Evolutionary conservation across 2,329 filamentous ascomycete species (phyloP), one percentile per base, ranked within the genome.

Genomic region (Chaetomiaceae sp.): DNA sequence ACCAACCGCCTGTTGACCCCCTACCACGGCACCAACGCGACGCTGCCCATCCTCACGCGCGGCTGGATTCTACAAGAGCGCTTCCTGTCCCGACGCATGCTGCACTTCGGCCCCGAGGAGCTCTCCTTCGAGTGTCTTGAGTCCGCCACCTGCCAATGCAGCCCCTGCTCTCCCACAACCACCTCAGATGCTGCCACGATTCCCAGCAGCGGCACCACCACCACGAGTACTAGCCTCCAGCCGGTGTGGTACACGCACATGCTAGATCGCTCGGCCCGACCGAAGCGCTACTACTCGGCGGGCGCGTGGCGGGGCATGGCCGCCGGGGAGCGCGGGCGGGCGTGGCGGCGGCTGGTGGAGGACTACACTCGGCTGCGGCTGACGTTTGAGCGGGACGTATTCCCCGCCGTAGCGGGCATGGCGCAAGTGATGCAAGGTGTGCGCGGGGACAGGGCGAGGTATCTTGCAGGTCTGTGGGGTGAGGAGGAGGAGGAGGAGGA

Each of bases 31-130:
- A 2, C 14, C 36, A 3, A 14, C 32, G n/a, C 40, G 1, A 6
- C 29, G 29, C 38, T 47, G 12, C 49, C 56, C 2, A 38, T 48
- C 2, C 47, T 53, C 20, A 44, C 18, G 11, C 48, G 55, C 32
- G 56, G 53, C 17, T 60, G 56, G 56, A 54, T 56, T 15, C 49
- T 55, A 6, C 55, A 60, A 33, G 57, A 59, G 22, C 52, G 52
- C 12, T 33, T 55, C 7, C 44, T 60, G 3, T 51, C 52, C 4
- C 30, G 45, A 11, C 53, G 56, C 14, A 47, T 52, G 9, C 39
- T 55, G n/a, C 51, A 54, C 41, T 56, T 56, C 27, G 48, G 47
- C 35, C 41, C 43, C 3, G 38, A 54, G 1, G 52, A 56, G 8
- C 43, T 55, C 18, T 32, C 38, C 19, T 51, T 49, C 15, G 54